Evolutionary conservation across 2,329 filamentous ascomycete species (phyloP).

Genomic region (Beauveria varroae): DNA sequence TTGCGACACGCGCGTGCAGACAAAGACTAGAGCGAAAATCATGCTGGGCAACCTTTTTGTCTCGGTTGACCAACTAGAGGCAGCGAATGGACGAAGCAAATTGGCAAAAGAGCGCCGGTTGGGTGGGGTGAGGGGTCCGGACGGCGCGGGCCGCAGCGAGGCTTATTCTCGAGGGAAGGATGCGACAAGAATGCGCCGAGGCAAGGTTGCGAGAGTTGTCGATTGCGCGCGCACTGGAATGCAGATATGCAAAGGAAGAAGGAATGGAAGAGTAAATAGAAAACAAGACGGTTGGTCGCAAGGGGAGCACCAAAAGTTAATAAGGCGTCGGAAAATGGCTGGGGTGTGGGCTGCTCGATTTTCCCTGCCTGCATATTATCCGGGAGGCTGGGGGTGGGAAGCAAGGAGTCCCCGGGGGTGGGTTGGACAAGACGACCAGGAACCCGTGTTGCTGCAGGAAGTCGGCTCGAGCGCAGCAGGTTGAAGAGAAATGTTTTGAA

Average conservation of each 20-base stretch:
- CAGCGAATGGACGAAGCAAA: not conserved
- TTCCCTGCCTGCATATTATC: conserved; percentile 5
- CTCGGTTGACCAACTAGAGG: not conserved
- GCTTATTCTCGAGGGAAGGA: not conserved
- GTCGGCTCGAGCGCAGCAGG: not conserved
- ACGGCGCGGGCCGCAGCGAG: conserved; percentile 1
- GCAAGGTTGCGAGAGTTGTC: too few species aligned
- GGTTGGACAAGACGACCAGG: not conserved
- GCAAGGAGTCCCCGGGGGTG: not conserved
- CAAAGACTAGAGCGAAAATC: conserved; percentile 57
- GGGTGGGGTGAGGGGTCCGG: not conserved
- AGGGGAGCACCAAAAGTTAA: not conserved
- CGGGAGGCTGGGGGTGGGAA: conserved; percentile 1
- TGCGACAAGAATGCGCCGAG: not conserved
- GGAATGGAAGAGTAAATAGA: not conserved
- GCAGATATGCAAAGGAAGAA: not conserved
- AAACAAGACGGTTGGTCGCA: not conserved
- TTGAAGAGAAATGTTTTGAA: not conserved
- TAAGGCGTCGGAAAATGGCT: not conserved
- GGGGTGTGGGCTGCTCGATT: not conserved
- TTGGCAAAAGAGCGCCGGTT: not conserved
- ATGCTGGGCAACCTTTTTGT: conserved; percentile 32
- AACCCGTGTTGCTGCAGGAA: not conserved
- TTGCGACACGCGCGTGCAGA: conserved; percentile 54
- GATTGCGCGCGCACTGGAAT: not conserved